phyloP scores from a whole-genome alignment of 129 eudicot genomes.

The Dittrichia graveolens region DNA sequence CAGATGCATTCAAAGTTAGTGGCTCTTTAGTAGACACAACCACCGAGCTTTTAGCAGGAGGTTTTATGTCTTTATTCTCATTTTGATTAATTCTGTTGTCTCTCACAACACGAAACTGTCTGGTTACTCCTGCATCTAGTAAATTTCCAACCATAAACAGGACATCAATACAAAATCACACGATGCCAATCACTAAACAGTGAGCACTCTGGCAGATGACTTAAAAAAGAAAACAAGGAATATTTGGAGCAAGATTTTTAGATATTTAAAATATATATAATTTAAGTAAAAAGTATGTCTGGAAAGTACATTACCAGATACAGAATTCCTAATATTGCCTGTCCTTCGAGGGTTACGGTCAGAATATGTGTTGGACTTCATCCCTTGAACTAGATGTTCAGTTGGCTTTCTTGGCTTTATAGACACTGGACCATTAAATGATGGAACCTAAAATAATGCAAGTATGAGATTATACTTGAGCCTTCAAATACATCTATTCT shows the following conservation, averaged over 20 bases:
- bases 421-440: conserved; percentile 37
- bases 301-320: conserved; percentile 51
- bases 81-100: conserved; percentile 78
- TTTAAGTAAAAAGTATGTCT: background rate
- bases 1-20: conserved; percentile 34
- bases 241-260: background rate
- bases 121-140: conserved; percentile 58
- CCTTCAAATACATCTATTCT: background rate
- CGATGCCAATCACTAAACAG: background rate
- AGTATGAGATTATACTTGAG: background rate
- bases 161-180: background rate
- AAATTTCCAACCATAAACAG: conserved; percentile 32
- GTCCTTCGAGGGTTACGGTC: conserved; percentile 65
- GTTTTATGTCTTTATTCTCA: conserved; percentile 42
- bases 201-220: too few species aligned
- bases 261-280: background rate
- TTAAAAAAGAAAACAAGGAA: too few species aligned
- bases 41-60: conserved; percentile 36
- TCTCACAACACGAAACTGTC: conserved; percentile 89
- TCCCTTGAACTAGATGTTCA: conserved; percentile 50
- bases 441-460: conserved; percentile 44
- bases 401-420: conserved; percentile 42
- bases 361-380: conserved; percentile 39
- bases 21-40: conserved; percentile 39
- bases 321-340: conserved; percentile 46